A percentile compares a stretch with the other conserved stretches of the same genome.
phyloP scores from a whole-genome alignment of 164 flowering plant species.

The Magnolia officinalis region DNA sequence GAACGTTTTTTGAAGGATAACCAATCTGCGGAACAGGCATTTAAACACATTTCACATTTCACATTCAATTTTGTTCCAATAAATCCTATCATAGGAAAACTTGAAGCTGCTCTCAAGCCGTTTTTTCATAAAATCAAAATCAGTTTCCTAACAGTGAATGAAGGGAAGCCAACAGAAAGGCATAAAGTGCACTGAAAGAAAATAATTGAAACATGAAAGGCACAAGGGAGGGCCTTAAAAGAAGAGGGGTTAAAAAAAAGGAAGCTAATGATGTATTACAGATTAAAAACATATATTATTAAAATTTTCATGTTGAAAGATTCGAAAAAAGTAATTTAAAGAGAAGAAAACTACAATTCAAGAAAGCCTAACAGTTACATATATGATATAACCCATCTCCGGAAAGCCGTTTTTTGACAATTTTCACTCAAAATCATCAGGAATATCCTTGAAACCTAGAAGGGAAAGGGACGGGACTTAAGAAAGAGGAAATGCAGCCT shows the following conservation, averaged over 20 bases:
- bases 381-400: too few relatives aligned
- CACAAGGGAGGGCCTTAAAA: not conserved
- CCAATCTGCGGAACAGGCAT: not conserved
- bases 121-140: not conserved
- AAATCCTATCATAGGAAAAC: not conserved
- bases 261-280: not conserved
- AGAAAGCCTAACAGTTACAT: not conserved
- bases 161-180: not conserved
- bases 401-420: too few relatives aligned
- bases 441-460: not conserved
- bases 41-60: not conserved
- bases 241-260: not conserved
- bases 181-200: not conserved
- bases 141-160: not conserved
- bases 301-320: not conserved
- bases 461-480: not conserved
- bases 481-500: not conserved
- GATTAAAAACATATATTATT: too few relatives aligned
- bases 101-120: not conserved
- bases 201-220: not conserved
- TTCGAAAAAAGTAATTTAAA: not conserved
- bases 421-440: not conserved
- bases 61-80: not conserved
- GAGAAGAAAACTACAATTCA: not conserved
- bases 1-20: not conserved